Conservation (phyloP, 2,329 filamentous ascomycete genomes). For the Ceratocystis colombiana region DNA sequence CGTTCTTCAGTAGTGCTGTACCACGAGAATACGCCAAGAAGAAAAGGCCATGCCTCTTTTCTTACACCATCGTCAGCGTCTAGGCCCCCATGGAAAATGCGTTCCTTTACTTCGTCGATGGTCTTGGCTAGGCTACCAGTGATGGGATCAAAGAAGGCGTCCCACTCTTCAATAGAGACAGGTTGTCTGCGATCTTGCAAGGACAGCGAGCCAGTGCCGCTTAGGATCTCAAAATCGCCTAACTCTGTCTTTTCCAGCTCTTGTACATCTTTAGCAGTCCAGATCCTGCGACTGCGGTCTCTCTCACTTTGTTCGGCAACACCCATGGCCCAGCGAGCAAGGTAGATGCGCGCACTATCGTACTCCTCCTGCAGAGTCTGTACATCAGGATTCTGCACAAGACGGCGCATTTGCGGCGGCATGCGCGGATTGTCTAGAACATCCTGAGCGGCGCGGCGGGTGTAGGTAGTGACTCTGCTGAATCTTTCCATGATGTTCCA, state of each 20-base stretch:
- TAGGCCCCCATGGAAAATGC: slow-evolving; percentile 91
- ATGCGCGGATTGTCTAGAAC: slow-evolving; percentile 84
- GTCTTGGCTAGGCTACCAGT: slow-evolving; percentile 71
- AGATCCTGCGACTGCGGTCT: slow-evolving; percentile 76
- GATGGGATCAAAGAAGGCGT: slow-evolving; percentile 68
- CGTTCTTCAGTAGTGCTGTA: slow-evolving; percentile 79
- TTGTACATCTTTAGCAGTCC: slow-evolving; percentile 84
- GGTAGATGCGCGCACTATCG: slow-evolving; percentile 86
- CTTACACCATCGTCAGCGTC: slow-evolving; percentile 81
- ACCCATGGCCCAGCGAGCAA: slow-evolving; percentile 96
- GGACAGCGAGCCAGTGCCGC: slow-evolving; percentile 63
- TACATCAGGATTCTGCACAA: slow-evolving; percentile 86
- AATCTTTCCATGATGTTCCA: slow-evolving; percentile 97
- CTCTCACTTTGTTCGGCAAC: slow-evolving; percentile 94
- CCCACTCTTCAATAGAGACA: slow-evolving; percentile 79
- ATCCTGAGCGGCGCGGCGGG: slow-evolving; percentile 79
- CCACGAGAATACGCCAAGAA: slow-evolving; percentile 89
- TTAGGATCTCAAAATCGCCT: slow-evolving; percentile 89
- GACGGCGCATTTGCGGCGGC: slow-evolving; percentile 72
- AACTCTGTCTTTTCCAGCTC: slow-evolving; percentile 92
- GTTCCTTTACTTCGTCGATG: slow-evolving; percentile 85
- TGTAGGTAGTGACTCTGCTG: slow-evolving; percentile 95
- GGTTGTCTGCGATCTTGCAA: slow-evolving; percentile 66
- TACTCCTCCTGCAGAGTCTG: slow-evolving; percentile 95
- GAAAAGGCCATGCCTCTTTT: slow-evolving; percentile 93